Evolutionary conservation across 176 grass and related monocot genomes (phyloP).

Genomic region (Thalia dealbata): DNA sequence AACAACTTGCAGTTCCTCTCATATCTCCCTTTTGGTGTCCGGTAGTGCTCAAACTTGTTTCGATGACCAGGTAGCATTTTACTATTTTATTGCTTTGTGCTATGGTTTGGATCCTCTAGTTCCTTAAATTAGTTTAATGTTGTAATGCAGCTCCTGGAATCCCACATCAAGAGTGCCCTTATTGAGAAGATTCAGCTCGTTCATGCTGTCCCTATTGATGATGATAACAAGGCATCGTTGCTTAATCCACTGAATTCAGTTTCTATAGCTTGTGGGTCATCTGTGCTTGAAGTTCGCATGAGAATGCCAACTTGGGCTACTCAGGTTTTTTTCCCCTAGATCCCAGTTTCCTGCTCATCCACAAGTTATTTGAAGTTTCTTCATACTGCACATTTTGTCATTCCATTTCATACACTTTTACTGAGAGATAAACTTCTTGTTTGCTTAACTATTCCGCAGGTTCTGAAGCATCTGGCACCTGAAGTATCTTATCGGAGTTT

Average conservation of each 20-base stretch:
- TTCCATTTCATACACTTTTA: too few relatives aligned
- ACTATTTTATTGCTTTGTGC: neutral
- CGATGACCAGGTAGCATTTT: constrained; percentile 56
- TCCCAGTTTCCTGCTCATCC: constrained; percentile 1
- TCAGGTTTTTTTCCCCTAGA: constrained; percentile 45
- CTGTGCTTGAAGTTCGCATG: constrained; percentile 89
- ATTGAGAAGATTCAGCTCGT: constrained; percentile 88
- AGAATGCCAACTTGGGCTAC: constrained; percentile 86
- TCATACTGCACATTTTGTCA: neutral
- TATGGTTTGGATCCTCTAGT: neutral
- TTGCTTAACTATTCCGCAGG: constrained; percentile 19
- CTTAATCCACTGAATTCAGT: constrained; percentile 55
- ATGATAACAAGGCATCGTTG: constrained; percentile 36
- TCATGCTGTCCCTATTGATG: constrained; percentile 41
- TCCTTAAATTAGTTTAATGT: constrained; percentile 11
- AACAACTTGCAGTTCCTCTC: constrained; percentile 73
- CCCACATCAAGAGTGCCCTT: constrained; percentile 84
- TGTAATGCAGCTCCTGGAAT: constrained; percentile 67
- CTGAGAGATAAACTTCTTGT: too few relatives aligned
- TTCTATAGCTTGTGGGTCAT: constrained; percentile 67
- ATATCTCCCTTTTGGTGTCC: constrained; percentile 89
- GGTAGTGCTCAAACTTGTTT: constrained; percentile 99
- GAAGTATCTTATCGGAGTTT: constrained; percentile 73
- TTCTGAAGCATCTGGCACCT: constrained; percentile 79
- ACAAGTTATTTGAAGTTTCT: constrained; percentile 18